Conservation (phyloP, 257 asterid genomes). For the Forsythia viridissima region DNA sequence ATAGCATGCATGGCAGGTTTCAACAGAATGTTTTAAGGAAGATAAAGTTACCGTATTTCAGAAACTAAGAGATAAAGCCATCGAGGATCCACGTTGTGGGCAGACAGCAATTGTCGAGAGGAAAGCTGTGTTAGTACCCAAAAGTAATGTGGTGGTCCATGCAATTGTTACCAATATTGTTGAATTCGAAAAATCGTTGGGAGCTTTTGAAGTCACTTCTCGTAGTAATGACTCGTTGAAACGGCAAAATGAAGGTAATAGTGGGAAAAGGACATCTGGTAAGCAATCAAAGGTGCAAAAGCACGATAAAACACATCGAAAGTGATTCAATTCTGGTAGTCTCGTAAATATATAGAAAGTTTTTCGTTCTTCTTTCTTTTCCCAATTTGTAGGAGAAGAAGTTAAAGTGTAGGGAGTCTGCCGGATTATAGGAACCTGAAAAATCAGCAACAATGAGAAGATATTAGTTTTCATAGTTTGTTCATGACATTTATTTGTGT, state of each 20-base stretch:
- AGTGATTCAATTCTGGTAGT: conserved; percentile 24
- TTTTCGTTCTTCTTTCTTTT: conserved; percentile 16
- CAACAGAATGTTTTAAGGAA: conserved; percentile 38
- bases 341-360: conserved; percentile 39
- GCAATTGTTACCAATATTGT: conserved; percentile 69
- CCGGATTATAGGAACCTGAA: conserved; percentile 22
- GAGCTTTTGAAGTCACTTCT: conserved; percentile 24
- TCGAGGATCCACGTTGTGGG: conserved; percentile 63
- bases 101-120: conserved; percentile 70
- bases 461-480: not conserved
- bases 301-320: conserved; percentile 36
- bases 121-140: conserved; percentile 49
- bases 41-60: conserved; percentile 56
- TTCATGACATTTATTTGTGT: not conserved
- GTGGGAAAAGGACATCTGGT: conserved; percentile 48
- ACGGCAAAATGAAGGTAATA: conserved; percentile 39
- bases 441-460: conserved; percentile 3
- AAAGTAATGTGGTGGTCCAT: conserved; percentile 55
- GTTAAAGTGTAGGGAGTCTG: conserved; percentile 22
- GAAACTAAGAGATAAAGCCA: conserved; percentile 56
- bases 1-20: conserved; percentile 37
- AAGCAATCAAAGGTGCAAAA: conserved; percentile 54
- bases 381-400: not conserved
- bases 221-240: conserved; percentile 42
- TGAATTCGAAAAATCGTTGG: conserved; percentile 37